Evolutionary conservation across 345 rosid species (phyloP).

Genomic region (Ricinus communis): DNA sequence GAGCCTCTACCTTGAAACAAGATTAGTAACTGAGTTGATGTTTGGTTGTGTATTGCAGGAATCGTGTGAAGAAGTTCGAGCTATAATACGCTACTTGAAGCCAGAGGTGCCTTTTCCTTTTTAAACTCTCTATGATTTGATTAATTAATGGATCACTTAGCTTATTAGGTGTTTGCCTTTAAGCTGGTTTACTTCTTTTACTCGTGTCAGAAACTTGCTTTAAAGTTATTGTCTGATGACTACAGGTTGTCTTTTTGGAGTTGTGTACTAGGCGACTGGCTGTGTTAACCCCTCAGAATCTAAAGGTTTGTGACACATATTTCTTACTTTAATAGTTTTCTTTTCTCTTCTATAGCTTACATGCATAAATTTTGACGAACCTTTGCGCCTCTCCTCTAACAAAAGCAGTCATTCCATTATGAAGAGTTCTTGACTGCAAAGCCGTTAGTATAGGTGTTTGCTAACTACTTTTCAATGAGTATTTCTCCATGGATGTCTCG

Average conservation of each 20-base stretch:
- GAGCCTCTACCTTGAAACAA: neutral
- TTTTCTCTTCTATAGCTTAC: neutral
- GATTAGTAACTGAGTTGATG: neutral
- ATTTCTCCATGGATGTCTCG: neutral
- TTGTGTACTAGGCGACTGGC: slow-evolving; percentile 81
- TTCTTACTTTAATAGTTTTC: slow-evolving; percentile 5
- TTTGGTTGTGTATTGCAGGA: slow-evolving; percentile 48
- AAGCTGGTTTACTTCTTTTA: neutral
- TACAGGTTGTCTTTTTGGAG: slow-evolving; percentile 93
- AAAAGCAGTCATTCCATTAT: neutral
- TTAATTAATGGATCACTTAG: slow-evolving; percentile 28
- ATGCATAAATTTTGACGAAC: too few species aligned
- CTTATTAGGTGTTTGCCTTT: slow-evolving; percentile 27
- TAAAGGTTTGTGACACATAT: slow-evolving; percentile 53
- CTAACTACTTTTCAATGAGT: neutral
- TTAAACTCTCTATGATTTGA: slow-evolving; percentile 26
- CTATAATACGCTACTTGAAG: slow-evolving; percentile 67
- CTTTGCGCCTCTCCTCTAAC: neutral
- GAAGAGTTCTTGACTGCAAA: slow-evolving; percentile 1
- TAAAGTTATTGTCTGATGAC: neutral
- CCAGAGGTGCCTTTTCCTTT: slow-evolving; percentile 72
- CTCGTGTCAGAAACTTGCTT: neutral
- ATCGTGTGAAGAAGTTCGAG: slow-evolving; percentile 81
- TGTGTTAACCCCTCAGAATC: slow-evolving; percentile 70
- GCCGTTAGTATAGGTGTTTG: neutral